Base-by-base conservation (phyloP, 495 filamentous ascomycete genomes). In the Penicillium silybi region DNA sequence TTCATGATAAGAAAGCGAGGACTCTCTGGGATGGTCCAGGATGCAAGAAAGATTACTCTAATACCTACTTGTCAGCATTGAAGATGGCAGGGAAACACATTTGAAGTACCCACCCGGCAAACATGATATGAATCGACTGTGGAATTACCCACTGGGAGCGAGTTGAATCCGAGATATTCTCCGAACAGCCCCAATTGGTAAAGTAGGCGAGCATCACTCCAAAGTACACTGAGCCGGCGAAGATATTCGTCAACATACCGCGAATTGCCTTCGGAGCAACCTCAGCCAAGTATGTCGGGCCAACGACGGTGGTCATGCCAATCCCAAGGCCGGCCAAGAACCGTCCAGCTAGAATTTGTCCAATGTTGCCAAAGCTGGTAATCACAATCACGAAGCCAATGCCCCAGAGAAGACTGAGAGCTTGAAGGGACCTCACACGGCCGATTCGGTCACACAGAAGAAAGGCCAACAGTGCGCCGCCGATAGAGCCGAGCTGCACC, bases 301-400 rank as follows among this genome's bases (percentile, higher is more conserved):
- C 82, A 4, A 85, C 80, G 10, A 84, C 80, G 4, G 78, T 77
- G 1, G 80, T 80, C 64, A 81, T 76, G 6, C 76, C 83, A 16
- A 85, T 80, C 0, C 83, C 82, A 6, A 86, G 66, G 0, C 83
- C 82, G 27, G 78, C 78, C 23, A 86, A 73, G 51, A 85, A 83
- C 1, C 82, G 61, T 1, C 83, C 82, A 0, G 76, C 78, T 50
- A 82, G 83, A 3, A 85, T 74, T 58, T 78, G 76, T 27, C 75
- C 77, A 35, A 84, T 67, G 46, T 56, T 79, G 29, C 80, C 78
- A 35, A 67, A 69, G 8, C 75, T 66, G 1, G 72, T 77, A 59
- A 86, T 77, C 64, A 81, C 80, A 48, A 86, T 75, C 19, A 74
- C 64, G 22, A 80, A 77, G 5, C 83, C 83, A 5, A 80, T 17